Base-by-base conservation (phyloP, 768 basidiomycete species). In the Suillus variegatus region DNA sequence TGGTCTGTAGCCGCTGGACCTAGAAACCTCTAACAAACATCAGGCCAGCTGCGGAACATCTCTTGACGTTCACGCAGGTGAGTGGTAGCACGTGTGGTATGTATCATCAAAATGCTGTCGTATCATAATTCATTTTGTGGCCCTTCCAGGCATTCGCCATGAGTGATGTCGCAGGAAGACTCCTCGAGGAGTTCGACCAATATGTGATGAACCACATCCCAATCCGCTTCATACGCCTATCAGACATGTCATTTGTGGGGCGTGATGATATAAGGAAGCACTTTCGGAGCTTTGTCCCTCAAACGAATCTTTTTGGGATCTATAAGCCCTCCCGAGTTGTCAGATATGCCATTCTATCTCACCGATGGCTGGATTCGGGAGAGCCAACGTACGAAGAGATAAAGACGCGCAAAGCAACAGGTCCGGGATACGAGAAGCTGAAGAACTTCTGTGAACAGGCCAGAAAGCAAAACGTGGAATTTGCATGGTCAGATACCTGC, bases 261-360 rank as follows among this genome's bases (percentile, higher is more conserved):
- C 54, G 54, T 6, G 32, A 35, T n/a, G 32, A 55, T 55, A 8
- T 55, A 10, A 35, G 32, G 32, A 35, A 35, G 54, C 20, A 35
- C 20, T 55, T 55, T 10, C 9, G 32, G 10, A 6, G 18, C 54
- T 55, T 3, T 35, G 54, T 55, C 12, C 54, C 54, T 55, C 18
- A 2, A n/a, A 35, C 20, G 20, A 1, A 55, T 55, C 2, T 10
- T 16, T 28, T 8, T 12, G 54, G 54, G 32, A 1, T 20, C 5
- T 55, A 55, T 13, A 35, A 13, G 20, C 32, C 18, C 54, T 55
- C 54, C 2, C 18, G 18, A 6, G 20, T 35, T 55, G 32, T 55
- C 61, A 28, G n/a, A 61, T 65, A 65, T 28, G 64, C 64, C 46
- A 62, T 65, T 32, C 25, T 65, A 36, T 65, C 64, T 35, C 64